phyloP scores from a whole-genome alignment of 306 rosid species.

The Rosa lucieae region DNA sequence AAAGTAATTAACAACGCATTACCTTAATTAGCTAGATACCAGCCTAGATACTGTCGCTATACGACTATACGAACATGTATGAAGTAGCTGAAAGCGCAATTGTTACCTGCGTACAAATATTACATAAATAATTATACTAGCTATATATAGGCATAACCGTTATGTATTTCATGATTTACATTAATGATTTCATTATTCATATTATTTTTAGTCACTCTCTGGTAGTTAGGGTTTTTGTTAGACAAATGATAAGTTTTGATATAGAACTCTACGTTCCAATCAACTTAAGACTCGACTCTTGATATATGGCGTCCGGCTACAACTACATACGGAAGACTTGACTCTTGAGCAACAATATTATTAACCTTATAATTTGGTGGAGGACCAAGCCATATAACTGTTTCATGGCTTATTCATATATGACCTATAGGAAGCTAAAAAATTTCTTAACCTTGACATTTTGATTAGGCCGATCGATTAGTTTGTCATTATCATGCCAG shows the following conservation, averaged over 20 bases:
- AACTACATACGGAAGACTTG: neutral
- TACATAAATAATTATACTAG: no score
- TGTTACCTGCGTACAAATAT: no score
- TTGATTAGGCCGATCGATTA: neutral
- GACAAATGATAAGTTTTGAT: neutral
- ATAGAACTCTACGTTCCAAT: neutral
- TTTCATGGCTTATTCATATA: constrained; percentile 33
- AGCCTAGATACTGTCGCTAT: no score
- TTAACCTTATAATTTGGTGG: neutral
- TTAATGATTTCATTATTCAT: neutral
- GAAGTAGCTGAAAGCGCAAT: no score
- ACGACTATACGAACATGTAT: no score
- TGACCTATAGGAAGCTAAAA: constrained; percentile 16
- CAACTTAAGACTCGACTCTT: constrained; percentile 5
- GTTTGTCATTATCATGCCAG: constrained; percentile 28
- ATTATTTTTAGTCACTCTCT: neutral
- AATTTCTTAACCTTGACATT: constrained; percentile 23
- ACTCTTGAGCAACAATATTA: constrained; percentile 15
- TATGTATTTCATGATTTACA: neutral
- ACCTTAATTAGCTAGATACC: no score
- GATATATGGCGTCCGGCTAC: neutral
- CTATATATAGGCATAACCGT: no score
- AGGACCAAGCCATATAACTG: constrained; percentile 4
- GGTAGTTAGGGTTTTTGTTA: neutral
- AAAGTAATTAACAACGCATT: no score